Percentiles rank a stretch among this genome's conserved stretches.
These are phyloP conservation scores for Alnus rubra DNA, from an alignment of 306 rosid genomes.

Conservation along the genomic window DNA sequence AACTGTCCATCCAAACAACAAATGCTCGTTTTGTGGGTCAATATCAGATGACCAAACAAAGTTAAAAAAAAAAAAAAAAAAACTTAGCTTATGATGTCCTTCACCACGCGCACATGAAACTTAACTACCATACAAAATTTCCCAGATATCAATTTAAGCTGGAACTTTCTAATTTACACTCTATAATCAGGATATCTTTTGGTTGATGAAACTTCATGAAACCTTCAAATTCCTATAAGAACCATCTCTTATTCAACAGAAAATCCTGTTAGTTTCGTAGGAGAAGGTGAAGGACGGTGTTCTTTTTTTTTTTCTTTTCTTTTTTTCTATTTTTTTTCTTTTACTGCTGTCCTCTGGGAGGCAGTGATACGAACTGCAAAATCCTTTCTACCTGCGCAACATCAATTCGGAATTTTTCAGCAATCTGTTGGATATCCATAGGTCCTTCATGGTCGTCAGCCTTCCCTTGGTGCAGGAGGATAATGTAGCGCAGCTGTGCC, in stretches of 20 bases:
- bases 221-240: constrained; percentile 22
- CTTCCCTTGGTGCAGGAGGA: constrained; percentile 77
- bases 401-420: constrained; percentile 56
- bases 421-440: constrained; percentile 66
- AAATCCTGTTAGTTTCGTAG: constrained; percentile 21
- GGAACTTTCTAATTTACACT: background rate
- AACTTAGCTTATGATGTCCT: background rate
- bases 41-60: background rate
- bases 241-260: constrained; percentile 28
- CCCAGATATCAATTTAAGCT: background rate
- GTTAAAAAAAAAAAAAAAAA: background rate
- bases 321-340: constrained; percentile 32
- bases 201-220: constrained; percentile 3
- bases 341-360: constrained; percentile 61
- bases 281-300: background rate
- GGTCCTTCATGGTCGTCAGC: constrained; percentile 76
- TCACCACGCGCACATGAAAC: background rate
- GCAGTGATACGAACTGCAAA: constrained; percentile 67
- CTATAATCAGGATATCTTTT: constrained; percentile 10
- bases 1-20: background rate
- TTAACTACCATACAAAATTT: constrained; percentile 9
- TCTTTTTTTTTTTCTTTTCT: constrained; percentile 26
- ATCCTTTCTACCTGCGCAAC: constrained; percentile 54
- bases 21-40: background rate
- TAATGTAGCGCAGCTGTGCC: constrained; percentile 71